Base-by-base conservation (phyloP, 2,329 filamentous ascomycete genomes). In the Xylariaceae sp. region DNA sequence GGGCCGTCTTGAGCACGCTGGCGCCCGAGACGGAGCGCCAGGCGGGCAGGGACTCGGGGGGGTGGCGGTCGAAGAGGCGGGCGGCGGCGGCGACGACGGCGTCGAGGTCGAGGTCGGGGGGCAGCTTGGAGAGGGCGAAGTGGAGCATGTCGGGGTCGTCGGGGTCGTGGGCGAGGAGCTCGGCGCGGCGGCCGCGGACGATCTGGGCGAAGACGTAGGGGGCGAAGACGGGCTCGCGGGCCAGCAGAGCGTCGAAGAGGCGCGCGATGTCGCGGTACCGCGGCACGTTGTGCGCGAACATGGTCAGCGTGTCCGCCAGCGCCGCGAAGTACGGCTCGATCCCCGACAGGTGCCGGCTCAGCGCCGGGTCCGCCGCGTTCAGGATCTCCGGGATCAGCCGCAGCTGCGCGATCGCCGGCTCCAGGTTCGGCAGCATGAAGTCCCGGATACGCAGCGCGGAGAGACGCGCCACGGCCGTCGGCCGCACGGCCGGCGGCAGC, bases 231-330 rank as follows among this genome's bases (percentile, higher is more conserved):
- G 93, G 91, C 72, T 96, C 91, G 47, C 85, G 85, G 2, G 93
- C 91, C 4, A 99, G 81, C 46, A 99, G 82, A 52, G 93, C 93
- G 75, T 99, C 95, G 72, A 97, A 99, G 1, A 99, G 78, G 20
- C 95, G 86, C 32, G 92, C 85, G 68, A 99, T 98, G 64, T 93
- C 89, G 60, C 85, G 84, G 71, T 96, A 97, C 42, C 89, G 87
- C 73, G 95, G 88, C 59, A 99, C 92, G 71, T 98, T 93, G 75
- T 99, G 95, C 18, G 95, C 92, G 73, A 97, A 99, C 78, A 99
- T 87, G 32, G 96, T 99, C 43, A 99, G 81, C 0, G 92, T 96
- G 46, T 91, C 92, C n/a, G 91, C 87, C 4, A 99, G 81, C 3
- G 95, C 95, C 3, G 95, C 95, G 73, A 96, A 99, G 73, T 93